phyloP scores from a whole-genome alignment of 805 yeast species.

The Wickerhamomyces queroliae region DNA sequence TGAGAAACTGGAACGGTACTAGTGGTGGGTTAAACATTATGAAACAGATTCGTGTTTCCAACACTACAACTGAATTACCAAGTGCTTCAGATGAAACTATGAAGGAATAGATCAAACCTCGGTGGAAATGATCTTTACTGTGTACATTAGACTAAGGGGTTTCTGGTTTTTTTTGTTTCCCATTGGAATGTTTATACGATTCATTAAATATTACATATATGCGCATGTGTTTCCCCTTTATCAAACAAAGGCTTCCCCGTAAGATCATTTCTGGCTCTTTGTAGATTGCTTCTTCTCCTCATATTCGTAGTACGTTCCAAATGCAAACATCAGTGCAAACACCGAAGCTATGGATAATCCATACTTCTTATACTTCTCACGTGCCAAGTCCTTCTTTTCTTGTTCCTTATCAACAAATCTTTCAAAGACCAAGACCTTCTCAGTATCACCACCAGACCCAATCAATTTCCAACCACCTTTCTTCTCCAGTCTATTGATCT shows the following conservation, averaged over 20 bases:
- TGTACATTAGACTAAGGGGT: constrained; percentile 2
- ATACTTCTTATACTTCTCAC: constrained; percentile 1
- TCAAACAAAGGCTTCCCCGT: background rate
- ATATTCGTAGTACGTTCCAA: constrained; percentile 6
- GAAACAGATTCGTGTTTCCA: constrained; percentile 28
- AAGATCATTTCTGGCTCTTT: too few relatives aligned
- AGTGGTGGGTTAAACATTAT: constrained; percentile 69
- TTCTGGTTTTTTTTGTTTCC: background rate
- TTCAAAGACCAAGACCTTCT: constrained; percentile 34
- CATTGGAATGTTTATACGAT: background rate
- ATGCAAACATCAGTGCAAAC: background rate
- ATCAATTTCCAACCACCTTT: constrained; percentile 48
- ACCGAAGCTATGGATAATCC: constrained; percentile 1
- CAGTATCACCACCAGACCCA: constrained; percentile 39
- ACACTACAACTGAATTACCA: constrained; percentile 12
- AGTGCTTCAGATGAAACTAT: constrained; percentile 7
- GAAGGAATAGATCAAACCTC: constrained; percentile 7
- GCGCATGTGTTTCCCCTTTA: background rate
- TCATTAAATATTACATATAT: background rate
- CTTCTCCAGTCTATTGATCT: constrained; percentile 36
- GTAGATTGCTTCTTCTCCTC: constrained; percentile 8
- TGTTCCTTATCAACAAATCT: constrained; percentile 20
- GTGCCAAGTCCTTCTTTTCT: constrained; percentile 4
- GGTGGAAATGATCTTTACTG: too few relatives aligned
- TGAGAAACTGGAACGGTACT: constrained; percentile 78